phyloP scores from a whole-genome alignment of 148 eudicot genomes.

The Fagopyrum esculentum region DNA sequence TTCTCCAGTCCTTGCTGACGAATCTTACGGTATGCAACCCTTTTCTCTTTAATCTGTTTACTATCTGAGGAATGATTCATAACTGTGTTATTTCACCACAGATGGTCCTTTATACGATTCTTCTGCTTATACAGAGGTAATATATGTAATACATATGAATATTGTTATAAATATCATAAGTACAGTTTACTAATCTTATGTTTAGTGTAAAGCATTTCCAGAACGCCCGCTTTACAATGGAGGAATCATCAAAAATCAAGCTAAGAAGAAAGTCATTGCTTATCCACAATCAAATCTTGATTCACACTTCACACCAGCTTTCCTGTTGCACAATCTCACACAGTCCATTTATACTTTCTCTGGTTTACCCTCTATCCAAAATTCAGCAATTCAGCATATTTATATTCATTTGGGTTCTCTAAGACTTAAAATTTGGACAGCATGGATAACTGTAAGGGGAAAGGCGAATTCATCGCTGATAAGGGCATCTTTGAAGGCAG shows the following conservation, averaged over 20 bases:
- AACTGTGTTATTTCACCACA: constrained; percentile 19
- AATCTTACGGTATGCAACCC: background rate
- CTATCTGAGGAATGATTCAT: background rate
- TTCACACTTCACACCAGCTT: constrained; percentile 18
- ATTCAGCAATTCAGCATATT: too few species aligned
- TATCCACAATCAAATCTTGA: background rate
- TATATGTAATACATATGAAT: too few species aligned
- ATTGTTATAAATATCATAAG: background rate
- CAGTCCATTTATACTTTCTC: constrained; percentile 27
- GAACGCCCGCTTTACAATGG: constrained; percentile 35
- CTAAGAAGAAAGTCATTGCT: constrained; percentile 2
- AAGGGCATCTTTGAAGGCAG: constrained; percentile 39
- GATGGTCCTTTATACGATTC: constrained; percentile 63
- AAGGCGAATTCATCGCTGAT: constrained; percentile 35
- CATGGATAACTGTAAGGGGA: constrained; percentile 57
- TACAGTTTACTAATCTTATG: background rate
- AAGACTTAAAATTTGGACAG: constrained; percentile 23
- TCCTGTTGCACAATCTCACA: constrained; percentile 29
- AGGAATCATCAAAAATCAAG: constrained; percentile 24
- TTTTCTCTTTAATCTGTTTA: background rate
- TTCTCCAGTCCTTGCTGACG: background rate
- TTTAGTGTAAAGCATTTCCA: constrained; percentile 31
- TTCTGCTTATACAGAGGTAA: constrained; percentile 53
- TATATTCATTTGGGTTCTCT: constrained; percentile 1
- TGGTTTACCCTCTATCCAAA: constrained; percentile 17